Conservation (phyloP, 2,329 filamentous ascomycete species). For the Aspergillus floridensis region DNA sequence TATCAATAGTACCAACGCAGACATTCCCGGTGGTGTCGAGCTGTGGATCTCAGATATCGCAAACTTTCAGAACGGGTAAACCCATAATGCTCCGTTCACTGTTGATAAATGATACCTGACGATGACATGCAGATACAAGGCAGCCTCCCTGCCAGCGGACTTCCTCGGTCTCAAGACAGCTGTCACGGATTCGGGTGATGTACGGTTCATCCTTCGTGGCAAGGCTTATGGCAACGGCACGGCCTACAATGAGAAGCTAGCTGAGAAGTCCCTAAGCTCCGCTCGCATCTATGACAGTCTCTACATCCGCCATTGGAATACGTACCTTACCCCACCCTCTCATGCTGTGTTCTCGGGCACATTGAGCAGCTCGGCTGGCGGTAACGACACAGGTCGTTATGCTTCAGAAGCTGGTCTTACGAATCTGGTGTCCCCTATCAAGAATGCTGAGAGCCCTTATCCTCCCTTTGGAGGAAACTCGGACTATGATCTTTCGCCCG, state of each 20-base stretch:
- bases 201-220: conserved; percentile 56
- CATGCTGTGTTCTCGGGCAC: conserved; percentile 72
- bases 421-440: conserved; percentile 40
- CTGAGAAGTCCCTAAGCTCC: conserved; percentile 59
- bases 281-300: conserved; percentile 71
- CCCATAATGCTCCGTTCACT: background rate
- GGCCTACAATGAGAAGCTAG: conserved; percentile 64
- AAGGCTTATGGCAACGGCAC: conserved; percentile 66
- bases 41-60: conserved; percentile 38
- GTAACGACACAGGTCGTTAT: conserved; percentile 38
- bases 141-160: conserved; percentile 37
- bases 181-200: conserved; percentile 39
- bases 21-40: conserved; percentile 40
- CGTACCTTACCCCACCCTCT: conserved; percentile 66
- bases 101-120: background rate
- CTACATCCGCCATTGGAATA: conserved; percentile 81
- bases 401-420: conserved; percentile 56
- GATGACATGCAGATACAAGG: conserved; percentile 32
- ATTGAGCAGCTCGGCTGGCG: conserved; percentile 38
- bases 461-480: conserved; percentile 71
- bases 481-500: conserved; percentile 67
- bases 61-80: conserved; percentile 34
- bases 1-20: conserved; percentile 48
- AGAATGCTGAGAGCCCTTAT: conserved; percentile 46
- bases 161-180: conserved; percentile 41